phyloP scores from a whole-genome alignment of 2,329 filamentous ascomycete genomes.

The Elsinoe australis region DNA sequence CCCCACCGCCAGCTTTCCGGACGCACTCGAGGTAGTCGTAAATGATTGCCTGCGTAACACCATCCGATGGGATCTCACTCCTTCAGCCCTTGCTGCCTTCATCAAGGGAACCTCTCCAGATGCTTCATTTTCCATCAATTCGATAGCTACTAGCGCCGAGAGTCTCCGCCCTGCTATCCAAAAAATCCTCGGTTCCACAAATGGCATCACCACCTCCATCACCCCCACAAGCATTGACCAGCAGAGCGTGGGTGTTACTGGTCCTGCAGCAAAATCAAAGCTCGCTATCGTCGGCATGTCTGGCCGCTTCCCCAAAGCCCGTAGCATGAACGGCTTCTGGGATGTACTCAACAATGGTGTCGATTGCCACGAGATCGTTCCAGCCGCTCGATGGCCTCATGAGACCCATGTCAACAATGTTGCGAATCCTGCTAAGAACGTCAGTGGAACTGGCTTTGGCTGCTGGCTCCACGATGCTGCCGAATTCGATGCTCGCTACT shows the following conservation, averaged over 20 bases:
- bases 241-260: slow-evolving; percentile 26
- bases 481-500: slow-evolving; percentile 19
- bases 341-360: slow-evolving; percentile 28
- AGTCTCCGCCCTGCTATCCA: slow-evolving; percentile 20
- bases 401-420: slow-evolving; percentile 17
- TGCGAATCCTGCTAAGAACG: slow-evolving; percentile 16
- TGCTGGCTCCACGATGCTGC: slow-evolving; percentile 19
- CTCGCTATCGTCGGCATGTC: slow-evolving; percentile 27
- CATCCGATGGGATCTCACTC: slow-evolving; percentile 17
- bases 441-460: slow-evolving; percentile 14
- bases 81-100: slow-evolving; percentile 4
- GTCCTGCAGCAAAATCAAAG: slow-evolving; percentile 19
- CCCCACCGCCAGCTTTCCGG: background rate
- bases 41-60: slow-evolving; percentile 15
- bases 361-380: slow-evolving; percentile 16
- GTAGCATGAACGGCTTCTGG: slow-evolving; percentile 32
- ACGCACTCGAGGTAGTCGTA: background rate
- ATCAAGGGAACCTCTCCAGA: background rate
- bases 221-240: slow-evolving; percentile 17
- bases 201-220: slow-evolving; percentile 6
- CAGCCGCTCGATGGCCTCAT: slow-evolving; percentile 14
- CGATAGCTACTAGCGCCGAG: slow-evolving; percentile 16
- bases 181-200: slow-evolving; percentile 18
- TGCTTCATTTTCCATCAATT: slow-evolving; percentile 11
- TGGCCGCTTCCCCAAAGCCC: slow-evolving; percentile 23